Base-by-base conservation (phyloP, 768 basidiomycete genomes). In the Mycena rebaudengoi region DNA sequence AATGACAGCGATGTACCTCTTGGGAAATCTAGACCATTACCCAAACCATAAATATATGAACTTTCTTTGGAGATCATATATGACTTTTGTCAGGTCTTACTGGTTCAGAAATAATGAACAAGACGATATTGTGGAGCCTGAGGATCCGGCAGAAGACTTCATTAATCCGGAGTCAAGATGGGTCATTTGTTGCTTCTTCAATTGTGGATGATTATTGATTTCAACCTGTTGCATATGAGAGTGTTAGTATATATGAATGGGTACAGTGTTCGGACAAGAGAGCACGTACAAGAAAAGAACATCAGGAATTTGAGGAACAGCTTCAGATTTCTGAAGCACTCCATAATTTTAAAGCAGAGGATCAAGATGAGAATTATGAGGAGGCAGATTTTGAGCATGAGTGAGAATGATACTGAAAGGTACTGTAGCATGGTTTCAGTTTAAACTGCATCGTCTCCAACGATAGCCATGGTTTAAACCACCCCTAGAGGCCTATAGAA, bases 21-120 rank as follows among this genome's bases (percentile, higher is more conserved):
- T 78, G 3, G 74, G 72, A 3, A 57, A 72, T 66, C 76, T 75
- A 6, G 79, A 80, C 66, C 76, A 77, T 44, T 79, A 78, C 46
- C 74, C 69, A 0, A 75, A 59, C 52, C 71, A 74, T 41, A 49
- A 30, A 21, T 80, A 76, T 60, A 58, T 67, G 2, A 37, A 67
- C 10, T 75, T 78, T 32, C 71, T 62, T 30, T 80, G 77, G 79
- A 50, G 67, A 48, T 5, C 37, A 6, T 75, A 60, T 57, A 67
- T 72, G 1, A 32, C 28, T 1, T 59, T 21, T 23, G 57, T 59
- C 0, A 40, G 41, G 21, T 39, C 20, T 2, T 23, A 32, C 28
- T 59, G 57, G 57, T 21, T 7, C 23, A 52, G 28, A 14, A n/a
- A n/a, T n/a, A n/a, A n/a, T n/a, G n/a, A n/a, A n/a, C n/a, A n/a